Conservation (phyloP, 306 rosid genomes). For the Vicia villosa region DNA sequence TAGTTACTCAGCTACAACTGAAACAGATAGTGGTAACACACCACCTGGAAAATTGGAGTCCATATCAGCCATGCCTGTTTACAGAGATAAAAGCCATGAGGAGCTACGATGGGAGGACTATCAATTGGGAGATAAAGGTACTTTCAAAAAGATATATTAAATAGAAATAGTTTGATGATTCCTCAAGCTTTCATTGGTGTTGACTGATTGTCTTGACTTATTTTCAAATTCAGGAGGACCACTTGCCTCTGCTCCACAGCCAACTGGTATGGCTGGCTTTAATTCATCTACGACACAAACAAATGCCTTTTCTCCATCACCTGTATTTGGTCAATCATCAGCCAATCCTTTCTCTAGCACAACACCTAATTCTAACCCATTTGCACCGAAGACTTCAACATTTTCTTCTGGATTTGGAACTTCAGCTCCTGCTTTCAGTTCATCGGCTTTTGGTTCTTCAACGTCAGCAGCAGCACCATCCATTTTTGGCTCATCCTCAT, state of each 20-base stretch:
- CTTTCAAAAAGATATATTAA: neutral
- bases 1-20: constrained; percentile 72
- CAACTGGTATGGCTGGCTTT: constrained; percentile 59
- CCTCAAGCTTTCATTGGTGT: neutral
- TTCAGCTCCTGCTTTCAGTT: constrained; percentile 58
- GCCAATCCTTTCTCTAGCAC: constrained; percentile 63
- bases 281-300: constrained; percentile 55
- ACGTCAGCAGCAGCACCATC: constrained; percentile 51
- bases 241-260: constrained; percentile 60
- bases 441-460: constrained; percentile 60
- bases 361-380: constrained; percentile 62
- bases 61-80: constrained; percentile 88
- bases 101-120: constrained; percentile 99
- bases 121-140: constrained; percentile 92
- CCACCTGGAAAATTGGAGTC: constrained; percentile 80
- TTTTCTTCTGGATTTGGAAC: constrained; percentile 61
- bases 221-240: constrained; percentile 77
- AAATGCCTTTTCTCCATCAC: constrained; percentile 56
- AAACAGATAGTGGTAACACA: constrained; percentile 65
- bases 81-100: constrained; percentile 92
- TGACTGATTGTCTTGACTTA: constrained; percentile 9
- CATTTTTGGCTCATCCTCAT: constrained; percentile 53
- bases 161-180: neutral
- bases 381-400: constrained; percentile 62
- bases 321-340: constrained; percentile 64